Base-by-base conservation (phyloP, 75 land plant genomes). In the Cupressus sempervirens region DNA sequence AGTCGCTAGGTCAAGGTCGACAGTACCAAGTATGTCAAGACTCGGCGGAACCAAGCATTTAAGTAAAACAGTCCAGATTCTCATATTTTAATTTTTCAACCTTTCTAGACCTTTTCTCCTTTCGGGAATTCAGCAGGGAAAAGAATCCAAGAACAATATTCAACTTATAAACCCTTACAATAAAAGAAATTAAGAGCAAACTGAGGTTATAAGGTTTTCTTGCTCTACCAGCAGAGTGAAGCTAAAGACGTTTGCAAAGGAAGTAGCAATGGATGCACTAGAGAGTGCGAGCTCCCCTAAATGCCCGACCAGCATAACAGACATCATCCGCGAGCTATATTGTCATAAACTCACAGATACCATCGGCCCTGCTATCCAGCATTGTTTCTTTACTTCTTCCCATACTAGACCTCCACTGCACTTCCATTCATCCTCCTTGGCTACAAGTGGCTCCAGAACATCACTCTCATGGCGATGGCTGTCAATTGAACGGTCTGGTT, bases 221-320 rank as follows among this genome's bases (percentile, higher is more conserved):
- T 6, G 9, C 6, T 1, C 29, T 90, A 93, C 93, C 90, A 93
- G 26, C 52, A 93, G 20, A 74, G 92, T 94, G 58, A 84, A 90
- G 8, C 96, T 93, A 1, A 93, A 87, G 7, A 94, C 96, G 26
- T 73, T 77, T 10, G 91, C 89, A 77, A 93, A 91, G 0, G 94
- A 93, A 72, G 91, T 84, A 46, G 94, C 96, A 79, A 94, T 90
- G 18, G 96, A 91, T 82, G 94, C 91, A 62, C 94, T 85, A 38
- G 95, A 87, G 8, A 94, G 93, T 26, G 91, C 41, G 26, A 93
- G 88, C 76, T 93, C 91, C 10, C 93, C 93, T 36, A 93, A 80
- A 80, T 91, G 95, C 32, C 95, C 95, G 43, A 92, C 91, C 79
- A 94, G 90, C 94, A 92, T 92, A 52, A 92, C 85, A 0, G 94